These are phyloP conservation scores for Cryptococcus sp. DNA, from an alignment of 1,284 basidiomycete species.

Conservation along the genomic window DNA sequence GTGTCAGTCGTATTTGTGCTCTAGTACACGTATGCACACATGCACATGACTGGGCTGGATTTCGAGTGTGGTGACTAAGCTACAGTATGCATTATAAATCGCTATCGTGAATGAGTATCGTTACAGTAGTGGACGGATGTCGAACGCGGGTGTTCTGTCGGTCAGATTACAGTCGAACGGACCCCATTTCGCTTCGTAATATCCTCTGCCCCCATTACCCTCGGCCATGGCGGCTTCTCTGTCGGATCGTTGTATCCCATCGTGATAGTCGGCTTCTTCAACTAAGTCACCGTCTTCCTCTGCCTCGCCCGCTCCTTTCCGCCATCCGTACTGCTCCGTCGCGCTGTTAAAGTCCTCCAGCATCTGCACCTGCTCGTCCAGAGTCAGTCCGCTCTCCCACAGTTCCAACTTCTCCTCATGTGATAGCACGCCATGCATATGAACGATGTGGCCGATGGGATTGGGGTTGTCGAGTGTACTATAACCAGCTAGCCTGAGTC, in stretches of 20 bases:
- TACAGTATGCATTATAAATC: no score
- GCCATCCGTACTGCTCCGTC: slow-evolving; percentile 12
- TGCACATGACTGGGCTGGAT: no score
- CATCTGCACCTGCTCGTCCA: neutral
- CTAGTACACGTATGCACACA: no score
- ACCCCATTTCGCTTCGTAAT: slow-evolving; percentile 18
- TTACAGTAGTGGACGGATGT: neutral
- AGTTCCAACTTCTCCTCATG: slow-evolving; percentile 5
- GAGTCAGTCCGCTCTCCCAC: slow-evolving; percentile 1
- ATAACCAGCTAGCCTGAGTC: no score
- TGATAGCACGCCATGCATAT: slow-evolving; percentile 11
- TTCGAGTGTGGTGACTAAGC: no score
- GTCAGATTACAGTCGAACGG: slow-evolving; percentile 10
- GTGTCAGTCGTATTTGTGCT: no score
- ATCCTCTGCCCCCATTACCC: neutral
- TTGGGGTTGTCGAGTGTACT: no score
- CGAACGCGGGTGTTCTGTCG: slow-evolving; percentile 9
- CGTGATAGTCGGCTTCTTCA: no score
- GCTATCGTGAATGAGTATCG: no score
- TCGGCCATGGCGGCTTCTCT: no score
- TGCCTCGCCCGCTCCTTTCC: slow-evolving; percentile 1
- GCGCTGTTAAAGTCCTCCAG: neutral
- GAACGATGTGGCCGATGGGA: no score
- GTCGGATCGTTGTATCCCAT: no score
- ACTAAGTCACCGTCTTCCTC: neutral